Conservation (phyloP, 768 basidiomycete species). For the Tylopilus sp. region DNA sequence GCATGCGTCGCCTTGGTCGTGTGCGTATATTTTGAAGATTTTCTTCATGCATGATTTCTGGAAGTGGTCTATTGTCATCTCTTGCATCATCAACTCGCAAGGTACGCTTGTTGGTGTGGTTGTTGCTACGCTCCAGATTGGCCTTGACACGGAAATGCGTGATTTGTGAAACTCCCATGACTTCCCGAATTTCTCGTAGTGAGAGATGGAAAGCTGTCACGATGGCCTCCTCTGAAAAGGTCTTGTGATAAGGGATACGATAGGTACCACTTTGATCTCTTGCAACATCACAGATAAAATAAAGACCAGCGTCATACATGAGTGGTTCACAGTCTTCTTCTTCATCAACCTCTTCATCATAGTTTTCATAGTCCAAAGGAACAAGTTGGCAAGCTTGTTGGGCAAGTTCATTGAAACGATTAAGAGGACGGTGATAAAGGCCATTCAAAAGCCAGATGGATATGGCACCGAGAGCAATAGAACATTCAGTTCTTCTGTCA, state of each 20-base stretch:
- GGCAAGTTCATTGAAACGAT: neutral
- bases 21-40: too few species aligned
- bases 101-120: too few species aligned
- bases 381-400: neutral
- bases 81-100: too few species aligned
- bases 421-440: neutral
- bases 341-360: neutral
- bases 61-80: too few species aligned
- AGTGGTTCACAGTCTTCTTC: neutral
- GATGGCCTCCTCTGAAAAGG: neutral
- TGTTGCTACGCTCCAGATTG: neutral
- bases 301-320: conserved; percentile 1
- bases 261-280: neutral
- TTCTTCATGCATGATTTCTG: too few species aligned
- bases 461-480: neutral
- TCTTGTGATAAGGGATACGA: conserved; percentile 1
- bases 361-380: neutral
- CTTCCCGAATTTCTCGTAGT: neutral
- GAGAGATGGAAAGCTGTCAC: neutral
- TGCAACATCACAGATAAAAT: conserved; percentile 3
- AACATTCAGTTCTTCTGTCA: neutral
- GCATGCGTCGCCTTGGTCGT: too few species aligned
- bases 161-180: neutral
- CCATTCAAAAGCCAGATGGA: conserved; percentile 3
- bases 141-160: too few species aligned